Base-by-base conservation (phyloP, 176 grass and related monocot species). In the Carex pumila region DNA sequence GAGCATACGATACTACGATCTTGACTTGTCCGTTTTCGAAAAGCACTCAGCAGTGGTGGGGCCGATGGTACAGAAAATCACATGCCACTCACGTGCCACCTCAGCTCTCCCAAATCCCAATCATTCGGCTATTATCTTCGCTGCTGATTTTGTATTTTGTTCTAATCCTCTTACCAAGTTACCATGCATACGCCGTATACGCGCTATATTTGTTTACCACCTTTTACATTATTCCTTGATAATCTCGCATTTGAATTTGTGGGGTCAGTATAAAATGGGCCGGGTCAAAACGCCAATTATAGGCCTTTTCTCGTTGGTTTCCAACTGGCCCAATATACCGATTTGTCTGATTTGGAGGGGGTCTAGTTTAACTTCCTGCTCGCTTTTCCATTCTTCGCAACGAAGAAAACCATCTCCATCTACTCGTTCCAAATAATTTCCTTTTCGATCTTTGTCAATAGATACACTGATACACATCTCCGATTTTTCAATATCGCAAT, bases 21-120 rank as follows among this genome's bases (percentile, higher is more conserved):
- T 13, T 9, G 14, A 71, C 15, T 19, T 43, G 67, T 71, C 34
- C 37, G 52, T 59, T 39, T 71, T 32, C 15, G 81, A 37, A 41
- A 62, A 32, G 84, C 18, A 78, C n/a, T 54, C 73, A 17, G 8
- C 61, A 37, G 81, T 85, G 82, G 85, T 34, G 81, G 89, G 85
- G 18, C 88, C 88, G 37, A 17, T 19, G 12, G 12, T 50, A 52
- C 41, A 79, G 3, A 2, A 58, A 10, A 62, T 65, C 89, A 91
- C 89, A 86, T 91, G 90, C 21, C 36, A 31, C 31, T 79, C 84
- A 88, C 84, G 84, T 91, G 90, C 79, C 12, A 43, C 37, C 4
- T 52, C 84, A 72, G 49, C 58, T 17, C 39, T 3, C 4, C 10
- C 59, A 75, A 32, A 68, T 1, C 4, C 10, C 58, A 74, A 49